Conservation (phyloP, 1,139 yeast species). For the Chernovozyma sophiae-reginae region DNA sequence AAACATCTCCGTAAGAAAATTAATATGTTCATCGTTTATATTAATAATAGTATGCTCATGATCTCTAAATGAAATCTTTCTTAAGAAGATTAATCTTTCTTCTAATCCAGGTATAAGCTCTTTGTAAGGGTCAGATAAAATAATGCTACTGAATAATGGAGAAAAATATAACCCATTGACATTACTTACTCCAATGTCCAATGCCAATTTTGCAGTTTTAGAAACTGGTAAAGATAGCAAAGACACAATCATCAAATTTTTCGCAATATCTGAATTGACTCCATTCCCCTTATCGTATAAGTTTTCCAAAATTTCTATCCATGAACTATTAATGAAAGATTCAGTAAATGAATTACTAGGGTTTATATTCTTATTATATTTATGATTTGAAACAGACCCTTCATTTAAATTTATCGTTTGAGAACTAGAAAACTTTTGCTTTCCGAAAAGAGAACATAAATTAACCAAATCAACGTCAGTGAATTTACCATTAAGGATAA, state of each 20-base stretch:
- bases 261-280: conserved; percentile 40
- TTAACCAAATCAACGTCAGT: conserved; percentile 38
- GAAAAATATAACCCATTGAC: conserved; percentile 36
- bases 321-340: conserved; percentile 45
- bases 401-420: conserved; percentile 8
- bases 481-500: conserved; percentile 45
- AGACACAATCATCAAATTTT: conserved; percentile 50
- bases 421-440: conserved; percentile 15
- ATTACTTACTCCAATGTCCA: conserved; percentile 42
- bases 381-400: conserved; percentile 9
- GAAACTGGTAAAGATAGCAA: conserved; percentile 46
- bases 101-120: conserved; percentile 48
- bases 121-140: conserved; percentile 41
- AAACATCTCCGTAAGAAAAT: conserved; percentile 50
- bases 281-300: conserved; percentile 56
- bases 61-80: conserved; percentile 12
- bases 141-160: conserved; percentile 53
- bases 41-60: not conserved
- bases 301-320: conserved; percentile 58
- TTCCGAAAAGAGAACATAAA: conserved; percentile 44
- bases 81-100: conserved; percentile 42
- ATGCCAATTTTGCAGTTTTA: conserved; percentile 37
- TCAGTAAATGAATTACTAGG: conserved; percentile 43
- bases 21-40: conserved; percentile 36
- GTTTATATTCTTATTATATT: conserved; percentile 12